Evolutionary conservation across 108 stramenopile genomes (phyloP), one percentile per base, ranked within the genome.

Genomic region (Cafeteria roenbergensis): DNA sequence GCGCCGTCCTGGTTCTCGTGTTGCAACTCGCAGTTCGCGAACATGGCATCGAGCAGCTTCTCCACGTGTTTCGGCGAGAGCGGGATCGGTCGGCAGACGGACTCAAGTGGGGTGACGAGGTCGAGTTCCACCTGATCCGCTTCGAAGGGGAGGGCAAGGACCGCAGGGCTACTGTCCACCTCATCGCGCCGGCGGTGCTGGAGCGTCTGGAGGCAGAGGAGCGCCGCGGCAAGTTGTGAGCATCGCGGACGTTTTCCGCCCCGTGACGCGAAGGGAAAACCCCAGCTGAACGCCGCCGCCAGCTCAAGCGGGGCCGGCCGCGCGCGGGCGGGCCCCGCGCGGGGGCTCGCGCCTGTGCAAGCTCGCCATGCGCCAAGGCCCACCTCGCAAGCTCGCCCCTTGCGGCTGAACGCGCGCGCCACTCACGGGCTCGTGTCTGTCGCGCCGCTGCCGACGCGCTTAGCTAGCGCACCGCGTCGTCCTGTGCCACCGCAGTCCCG

Each of bases 41-140:
- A 55, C 93, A 93, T 27, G 95, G 97, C 26, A 84, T 96, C 27
- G 71, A 84, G 22, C 97, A 99, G 73, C 97, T 99, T 72, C 72
- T 99, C 50, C 86, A 88, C 38, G 91, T 90, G 9, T 96, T 90
- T 73, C 82, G 89, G 59, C 83, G 88, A n/a, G 89, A 94, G 9
- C 88, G 91, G 60, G 84, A 94, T 74, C 78, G 92, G 20, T 80
- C 87, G 65, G 32, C 64, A 32, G 90, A 99, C 70, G 90, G 91
- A 68, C 78, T 96, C 30, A 63, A 89, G 34, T 99, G 91, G 91
- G 97, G 97, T 36, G 97, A 99, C 71, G 97, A 99, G 78, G 85
- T 96, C 64, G 96, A 97, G 78, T 92, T 63, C 42, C 63, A 69
- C 58, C 25, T 56, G 55, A 28, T 24, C 30, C 56, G 35, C 34